Evolutionary conservation across 176 grass and related monocot species (phyloP).

Genomic region (Luzula sylvatica): DNA sequence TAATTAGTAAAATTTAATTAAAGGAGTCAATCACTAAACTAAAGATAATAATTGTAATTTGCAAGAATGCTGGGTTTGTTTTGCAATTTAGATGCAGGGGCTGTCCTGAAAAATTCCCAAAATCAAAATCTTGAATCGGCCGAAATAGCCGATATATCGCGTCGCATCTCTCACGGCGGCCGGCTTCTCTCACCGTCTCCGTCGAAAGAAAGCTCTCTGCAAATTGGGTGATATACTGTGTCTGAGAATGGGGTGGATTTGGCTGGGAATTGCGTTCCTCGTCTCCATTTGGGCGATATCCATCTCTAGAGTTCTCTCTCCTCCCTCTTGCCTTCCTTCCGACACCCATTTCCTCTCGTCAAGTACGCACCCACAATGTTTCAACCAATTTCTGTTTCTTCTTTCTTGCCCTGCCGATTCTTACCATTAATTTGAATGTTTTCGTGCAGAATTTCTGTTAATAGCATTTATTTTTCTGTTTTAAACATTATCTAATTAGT

Average conservation of each 20-base stretch:
- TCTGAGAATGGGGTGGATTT: constrained; percentile 16
- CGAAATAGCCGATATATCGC: too few relatives aligned
- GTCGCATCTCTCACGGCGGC: too few relatives aligned
- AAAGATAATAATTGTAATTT: too few relatives aligned
- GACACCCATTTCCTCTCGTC: not conserved
- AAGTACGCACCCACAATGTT: not conserved
- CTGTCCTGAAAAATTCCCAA: too few relatives aligned
- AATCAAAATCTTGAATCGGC: too few relatives aligned
- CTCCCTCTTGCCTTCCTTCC: constrained; percentile 3
- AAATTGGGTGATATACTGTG: too few relatives aligned
- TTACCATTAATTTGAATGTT: not conserved
- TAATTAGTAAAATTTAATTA: too few relatives aligned
- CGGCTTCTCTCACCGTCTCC: too few relatives aligned
- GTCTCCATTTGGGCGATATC: constrained; percentile 10
- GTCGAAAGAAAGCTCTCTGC: too few relatives aligned
- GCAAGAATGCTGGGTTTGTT: too few relatives aligned
- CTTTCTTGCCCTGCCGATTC: not conserved
- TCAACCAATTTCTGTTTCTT: not conserved
- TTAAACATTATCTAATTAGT: constrained; percentile 22
- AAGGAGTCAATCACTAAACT: too few relatives aligned
- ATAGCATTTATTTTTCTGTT: not conserved
- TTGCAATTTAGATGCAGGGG: too few relatives aligned
- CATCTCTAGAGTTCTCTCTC: not conserved
- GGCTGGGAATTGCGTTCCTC: not conserved
- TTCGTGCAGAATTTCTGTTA: not conserved